Evolutionary conservation across 331 rosid species (phyloP), one percentile per base, ranked within the genome.

Genomic region (Stylosanthes scabra): DNA sequence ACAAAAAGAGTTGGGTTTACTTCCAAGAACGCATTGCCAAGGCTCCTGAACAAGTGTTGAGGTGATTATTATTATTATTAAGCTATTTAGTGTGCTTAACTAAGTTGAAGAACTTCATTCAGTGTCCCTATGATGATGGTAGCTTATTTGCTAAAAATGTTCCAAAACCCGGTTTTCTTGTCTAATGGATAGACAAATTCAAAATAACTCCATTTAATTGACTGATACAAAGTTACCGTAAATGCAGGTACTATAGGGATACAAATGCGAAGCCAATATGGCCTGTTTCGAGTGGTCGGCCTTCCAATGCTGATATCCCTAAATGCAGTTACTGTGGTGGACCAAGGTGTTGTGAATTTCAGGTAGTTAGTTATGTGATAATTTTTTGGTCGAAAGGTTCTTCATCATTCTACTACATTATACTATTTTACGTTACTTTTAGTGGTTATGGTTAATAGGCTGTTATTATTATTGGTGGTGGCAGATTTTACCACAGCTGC

Each of bases 401-500:
- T 34, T 34, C 39, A 34, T 34, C 6, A 6, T 34, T 34, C 5
- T 28, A 9, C 37, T 14, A 3, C 37, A 5, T 44, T 63, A 11
- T 31, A 66, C 16, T 63, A 63, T 72, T 34, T 2, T 16, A 56
- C 20, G 70, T 14, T 66, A 39, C 59, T 50, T 20, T 20, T 20
- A 20, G 25, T 20, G 25, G 25, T 20, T 20, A 20, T 20, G 25
- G 25, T 20, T 20, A 20, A 20, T 20, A 55, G 70, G 9, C 29
- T 60, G 42, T 58, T 25, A 54, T 58, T 25, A 54, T 25, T 72
- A 20, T 45, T 59, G 66, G 54, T 58, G 73, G 15, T 46, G 72
- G 54, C 86, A 93, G 98, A 77, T 91, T 54, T 74, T 91, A 84
- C 98, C 97, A 44, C 98, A 89, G 77, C 73, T 91, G 77, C 89